A percentile compares a stretch with the other conserved stretches of the same genome.
Conservation (phyloP, 2,329 filamentous ascomycete species). For the Alternaria longipes region DNA sequence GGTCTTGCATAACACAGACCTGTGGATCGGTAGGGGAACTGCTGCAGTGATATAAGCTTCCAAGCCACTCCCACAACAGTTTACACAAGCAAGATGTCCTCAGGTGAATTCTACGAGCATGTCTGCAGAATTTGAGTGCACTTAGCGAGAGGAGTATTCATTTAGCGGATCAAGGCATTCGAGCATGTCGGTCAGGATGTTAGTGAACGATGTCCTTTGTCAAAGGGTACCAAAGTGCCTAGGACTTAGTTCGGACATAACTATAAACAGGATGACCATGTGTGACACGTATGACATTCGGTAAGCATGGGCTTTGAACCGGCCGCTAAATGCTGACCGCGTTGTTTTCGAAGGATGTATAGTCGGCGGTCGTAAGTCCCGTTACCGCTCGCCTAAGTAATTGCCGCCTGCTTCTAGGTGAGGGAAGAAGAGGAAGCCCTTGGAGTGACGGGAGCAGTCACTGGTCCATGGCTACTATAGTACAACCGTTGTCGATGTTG, state of each 20-base stretch:
- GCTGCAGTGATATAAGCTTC: not conserved
- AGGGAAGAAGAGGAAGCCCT: constrained; percentile 6
- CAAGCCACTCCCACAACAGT: not conserved
- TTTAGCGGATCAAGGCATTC: not conserved
- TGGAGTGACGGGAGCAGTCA: not conserved
- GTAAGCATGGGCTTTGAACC: constrained; percentile 25
- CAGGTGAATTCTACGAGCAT: not conserved
- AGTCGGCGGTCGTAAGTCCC: constrained; percentile 33
- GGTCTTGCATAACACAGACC: not conserved
- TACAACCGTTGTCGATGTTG: constrained; percentile 1
- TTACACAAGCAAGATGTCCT: not conserved
- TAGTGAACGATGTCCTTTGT: not conserved
- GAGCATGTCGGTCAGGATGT: not conserved
- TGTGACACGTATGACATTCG: constrained; percentile 13
- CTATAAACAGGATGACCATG: not conserved
- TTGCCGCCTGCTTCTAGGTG: constrained; percentile 22
- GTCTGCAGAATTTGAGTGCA: not conserved
- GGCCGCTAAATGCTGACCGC: constrained; percentile 49
- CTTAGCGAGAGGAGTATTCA: not conserved
- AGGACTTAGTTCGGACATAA: not conserved
- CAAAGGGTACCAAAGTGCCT: not conserved
- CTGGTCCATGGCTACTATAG: not conserved
- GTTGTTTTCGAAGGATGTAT: constrained; percentile 31
- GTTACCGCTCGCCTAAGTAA: constrained; percentile 26
- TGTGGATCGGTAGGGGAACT: not conserved